Conservation (phyloP, 2,329 filamentous ascomycete genomes). For the Orbilia quercus region DNA sequence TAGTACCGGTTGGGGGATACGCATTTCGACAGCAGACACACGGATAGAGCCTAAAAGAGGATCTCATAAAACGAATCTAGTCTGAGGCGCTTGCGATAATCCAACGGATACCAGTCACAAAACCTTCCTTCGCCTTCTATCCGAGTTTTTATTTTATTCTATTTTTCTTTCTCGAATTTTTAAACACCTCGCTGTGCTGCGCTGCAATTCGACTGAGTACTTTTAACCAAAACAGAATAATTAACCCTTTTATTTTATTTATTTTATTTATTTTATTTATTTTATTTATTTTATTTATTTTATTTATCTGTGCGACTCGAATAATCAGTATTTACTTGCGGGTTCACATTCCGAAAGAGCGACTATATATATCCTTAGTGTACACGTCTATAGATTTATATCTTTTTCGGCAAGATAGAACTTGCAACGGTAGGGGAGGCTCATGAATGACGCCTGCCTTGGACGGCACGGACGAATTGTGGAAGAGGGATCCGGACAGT, state of each 20-base stretch:
- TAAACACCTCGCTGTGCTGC: no score
- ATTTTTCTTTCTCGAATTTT: constrained; percentile 1
- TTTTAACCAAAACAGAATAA: no score
- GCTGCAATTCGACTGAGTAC: no score
- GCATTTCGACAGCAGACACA: not conserved
- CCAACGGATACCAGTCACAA: constrained; percentile 17
- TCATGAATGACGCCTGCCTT: constrained; percentile 53
- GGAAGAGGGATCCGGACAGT: constrained; percentile 6
- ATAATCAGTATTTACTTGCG: no score
- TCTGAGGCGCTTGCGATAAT: constrained; percentile 5
- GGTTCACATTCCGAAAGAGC: no score
- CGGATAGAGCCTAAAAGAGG: constrained; percentile 10
- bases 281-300: no score
- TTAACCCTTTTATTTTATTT: no score
- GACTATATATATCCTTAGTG: no score
- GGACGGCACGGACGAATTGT: constrained; percentile 25
- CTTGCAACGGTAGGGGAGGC: not conserved
- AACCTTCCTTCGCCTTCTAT: constrained; percentile 12
- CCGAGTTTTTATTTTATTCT: constrained; percentile 19
- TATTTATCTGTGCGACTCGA: no score
- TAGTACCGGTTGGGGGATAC: constrained; percentile 6
- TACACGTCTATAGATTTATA: no score
- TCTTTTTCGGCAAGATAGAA: not conserved
- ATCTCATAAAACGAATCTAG: not conserved
- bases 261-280: no score